Evolutionary conservation across 106 monocot species (phyloP).

Genomic region (Iris macrosiphon): DNA sequence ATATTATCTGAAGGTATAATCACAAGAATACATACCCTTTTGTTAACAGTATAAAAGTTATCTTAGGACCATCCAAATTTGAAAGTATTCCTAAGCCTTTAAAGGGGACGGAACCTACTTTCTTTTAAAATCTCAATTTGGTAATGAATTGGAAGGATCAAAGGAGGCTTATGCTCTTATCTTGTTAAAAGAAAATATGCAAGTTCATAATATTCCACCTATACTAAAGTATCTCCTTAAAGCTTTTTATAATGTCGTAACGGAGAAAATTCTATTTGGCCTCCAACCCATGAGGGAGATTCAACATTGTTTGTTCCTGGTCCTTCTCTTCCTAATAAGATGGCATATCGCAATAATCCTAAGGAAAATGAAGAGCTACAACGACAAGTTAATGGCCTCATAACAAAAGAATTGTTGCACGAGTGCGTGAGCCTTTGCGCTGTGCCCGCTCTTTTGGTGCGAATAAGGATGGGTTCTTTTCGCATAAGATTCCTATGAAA

Average conservation of each 20-base stretch:
- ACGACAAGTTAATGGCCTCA: neutral
- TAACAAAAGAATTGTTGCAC: neutral
- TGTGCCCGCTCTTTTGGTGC: neutral
- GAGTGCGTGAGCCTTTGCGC: slow-evolving; percentile 3
- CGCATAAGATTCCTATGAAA: too few species aligned
- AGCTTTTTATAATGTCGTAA: neutral
- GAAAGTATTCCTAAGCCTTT: too few species aligned
- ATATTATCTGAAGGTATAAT: too few species aligned
- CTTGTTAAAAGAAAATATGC: neutral
- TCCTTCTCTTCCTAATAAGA: neutral
- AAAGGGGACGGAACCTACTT: neutral
- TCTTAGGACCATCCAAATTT: neutral
- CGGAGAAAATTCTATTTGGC: neutral
- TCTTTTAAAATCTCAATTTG: neutral
- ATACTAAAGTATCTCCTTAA: too few species aligned
- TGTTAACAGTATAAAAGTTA: too few species aligned
- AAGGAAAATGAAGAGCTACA: slow-evolving; percentile 2
- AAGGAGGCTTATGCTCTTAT: too few species aligned
- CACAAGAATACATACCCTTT: too few species aligned
- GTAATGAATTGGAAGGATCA: neutral
- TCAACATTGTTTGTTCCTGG: neutral
- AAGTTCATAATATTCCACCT: neutral
- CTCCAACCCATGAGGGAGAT: neutral
- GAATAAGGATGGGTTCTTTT: neutral
- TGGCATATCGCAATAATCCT: neutral